phyloP scores from a whole-genome alignment of 1,139 yeast genomes.

The Lodderomyces oxycetoniae region DNA sequence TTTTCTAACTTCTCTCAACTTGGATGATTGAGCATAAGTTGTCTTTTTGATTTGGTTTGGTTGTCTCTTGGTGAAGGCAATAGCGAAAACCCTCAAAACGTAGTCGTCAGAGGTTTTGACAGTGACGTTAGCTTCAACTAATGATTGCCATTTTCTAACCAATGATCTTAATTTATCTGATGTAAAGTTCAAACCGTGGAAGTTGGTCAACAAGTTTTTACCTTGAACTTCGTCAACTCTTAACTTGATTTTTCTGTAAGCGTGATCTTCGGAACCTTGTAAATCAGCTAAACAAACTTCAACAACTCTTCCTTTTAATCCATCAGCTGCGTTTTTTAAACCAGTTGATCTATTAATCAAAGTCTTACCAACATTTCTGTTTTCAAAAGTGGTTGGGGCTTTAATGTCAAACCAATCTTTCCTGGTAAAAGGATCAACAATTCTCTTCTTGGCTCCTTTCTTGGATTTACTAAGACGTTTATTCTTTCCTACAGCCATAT shows the following conservation, averaged over 20 bases:
- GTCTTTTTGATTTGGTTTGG: constrained; percentile 49
- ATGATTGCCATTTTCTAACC: constrained; percentile 52
- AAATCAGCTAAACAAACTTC: constrained; percentile 49
- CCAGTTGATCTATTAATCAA: constrained; percentile 50
- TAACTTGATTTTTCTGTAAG: constrained; percentile 49
- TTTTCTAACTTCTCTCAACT: constrained; percentile 49
- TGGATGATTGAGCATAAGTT: constrained; percentile 48
- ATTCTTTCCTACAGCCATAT: constrained; percentile 52
- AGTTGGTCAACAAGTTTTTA: constrained; percentile 51
- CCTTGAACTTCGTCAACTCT: constrained; percentile 54
- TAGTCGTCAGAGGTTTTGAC: constrained; percentile 50
- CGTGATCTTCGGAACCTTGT: constrained; percentile 51
- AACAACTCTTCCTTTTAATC: constrained; percentile 49
- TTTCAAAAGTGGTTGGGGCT: constrained; percentile 50
- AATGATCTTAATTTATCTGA: constrained; percentile 49
- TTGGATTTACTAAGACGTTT: constrained; percentile 53
- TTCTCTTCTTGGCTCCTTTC: constrained; percentile 51
- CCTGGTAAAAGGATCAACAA: constrained; percentile 50
- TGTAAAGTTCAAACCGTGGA: constrained; percentile 50
- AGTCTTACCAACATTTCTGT: constrained; percentile 50
- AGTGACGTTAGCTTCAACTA: constrained; percentile 50
- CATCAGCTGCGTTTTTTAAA: constrained; percentile 50
- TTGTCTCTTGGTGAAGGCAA: constrained; percentile 53
- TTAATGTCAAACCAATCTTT: constrained; percentile 51
- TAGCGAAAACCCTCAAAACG: constrained; percentile 47